Conservation (phyloP, 768 basidiomycete genomes). For the Tulasnella sp. region DNA sequence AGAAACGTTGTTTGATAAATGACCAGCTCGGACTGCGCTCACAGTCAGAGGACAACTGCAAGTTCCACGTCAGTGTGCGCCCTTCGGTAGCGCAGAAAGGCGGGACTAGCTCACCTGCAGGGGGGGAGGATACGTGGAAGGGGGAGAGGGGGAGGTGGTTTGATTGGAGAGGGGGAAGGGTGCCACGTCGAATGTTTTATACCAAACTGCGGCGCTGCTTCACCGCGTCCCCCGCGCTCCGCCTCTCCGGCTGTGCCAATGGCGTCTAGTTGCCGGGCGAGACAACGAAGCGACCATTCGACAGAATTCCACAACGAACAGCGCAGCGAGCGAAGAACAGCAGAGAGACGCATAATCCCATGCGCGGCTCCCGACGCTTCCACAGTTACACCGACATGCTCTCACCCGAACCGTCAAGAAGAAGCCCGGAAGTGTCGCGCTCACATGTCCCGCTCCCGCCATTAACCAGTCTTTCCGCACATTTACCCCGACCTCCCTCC, state of each 20-base stretch:
- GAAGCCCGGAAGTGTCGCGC: too few species aligned
- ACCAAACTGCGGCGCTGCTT: constrained; percentile 9
- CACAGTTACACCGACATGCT: too few species aligned
- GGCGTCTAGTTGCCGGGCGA: too few species aligned
- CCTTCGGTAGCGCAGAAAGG: neutral
- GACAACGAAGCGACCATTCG: too few species aligned
- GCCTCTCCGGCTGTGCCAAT: neutral
- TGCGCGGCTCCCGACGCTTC: too few species aligned
- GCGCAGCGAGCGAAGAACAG: too few species aligned
- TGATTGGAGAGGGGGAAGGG: neutral
- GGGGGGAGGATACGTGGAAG: constrained; percentile 9
- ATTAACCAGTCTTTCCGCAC: too few species aligned
- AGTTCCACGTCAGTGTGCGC: neutral
- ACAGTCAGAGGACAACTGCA: neutral
- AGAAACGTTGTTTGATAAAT: constrained; percentile 16
- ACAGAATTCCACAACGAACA: too few species aligned
- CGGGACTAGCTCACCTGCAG: neutral
- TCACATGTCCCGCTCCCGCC: too few species aligned
- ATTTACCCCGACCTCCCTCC: too few species aligned
- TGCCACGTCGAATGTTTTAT: constrained; percentile 14
- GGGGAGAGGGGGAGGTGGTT: neutral
- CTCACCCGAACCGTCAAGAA: too few species aligned
- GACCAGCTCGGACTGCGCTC: constrained; percentile 17
- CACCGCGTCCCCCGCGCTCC: neutral
- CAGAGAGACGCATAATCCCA: too few species aligned